phyloP scores from a whole-genome alignment of 2,329 filamentous ascomycete species.

The Aphanocladium album region DNA sequence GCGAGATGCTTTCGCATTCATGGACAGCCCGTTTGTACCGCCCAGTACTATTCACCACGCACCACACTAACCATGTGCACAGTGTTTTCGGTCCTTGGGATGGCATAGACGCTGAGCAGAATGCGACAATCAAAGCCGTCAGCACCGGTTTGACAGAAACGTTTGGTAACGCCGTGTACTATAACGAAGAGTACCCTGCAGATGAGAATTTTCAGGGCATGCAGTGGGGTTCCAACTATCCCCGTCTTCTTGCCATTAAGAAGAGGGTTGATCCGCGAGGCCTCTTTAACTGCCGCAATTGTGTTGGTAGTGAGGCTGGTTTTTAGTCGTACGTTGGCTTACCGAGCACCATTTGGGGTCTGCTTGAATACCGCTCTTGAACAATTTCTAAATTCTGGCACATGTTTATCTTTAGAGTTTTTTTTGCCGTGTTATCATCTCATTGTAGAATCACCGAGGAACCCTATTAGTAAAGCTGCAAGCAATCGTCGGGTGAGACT shows the following conservation, averaged over 20 bases:
- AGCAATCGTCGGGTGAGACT: no score
- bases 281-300: conserved; percentile 6
- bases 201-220: background rate
- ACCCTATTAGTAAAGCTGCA: no score
- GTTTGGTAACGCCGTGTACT: background rate
- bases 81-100: background rate
- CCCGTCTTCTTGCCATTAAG: conserved; percentile 2
- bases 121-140: background rate
- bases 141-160: background rate
- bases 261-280: background rate
- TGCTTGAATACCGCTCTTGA: no score
- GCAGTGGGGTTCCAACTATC: conserved; percentile 4
- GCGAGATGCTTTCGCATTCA: background rate
- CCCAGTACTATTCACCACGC: background rate
- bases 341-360: no score
- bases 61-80: no score
- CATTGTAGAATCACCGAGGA: no score
- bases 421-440: no score
- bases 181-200: background rate
- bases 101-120: background rate
- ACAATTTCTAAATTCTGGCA: no score
- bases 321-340: no score
- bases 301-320: conserved; percentile 6
- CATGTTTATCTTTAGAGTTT: no score
- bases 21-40: background rate